A percentile compares a stretch with the other conserved stretches of the same genome.
These are phyloP conservation scores for Phytophthora pini DNA, from an alignment of 352 stramenopile genomes.

Conservation along the genomic window DNA sequence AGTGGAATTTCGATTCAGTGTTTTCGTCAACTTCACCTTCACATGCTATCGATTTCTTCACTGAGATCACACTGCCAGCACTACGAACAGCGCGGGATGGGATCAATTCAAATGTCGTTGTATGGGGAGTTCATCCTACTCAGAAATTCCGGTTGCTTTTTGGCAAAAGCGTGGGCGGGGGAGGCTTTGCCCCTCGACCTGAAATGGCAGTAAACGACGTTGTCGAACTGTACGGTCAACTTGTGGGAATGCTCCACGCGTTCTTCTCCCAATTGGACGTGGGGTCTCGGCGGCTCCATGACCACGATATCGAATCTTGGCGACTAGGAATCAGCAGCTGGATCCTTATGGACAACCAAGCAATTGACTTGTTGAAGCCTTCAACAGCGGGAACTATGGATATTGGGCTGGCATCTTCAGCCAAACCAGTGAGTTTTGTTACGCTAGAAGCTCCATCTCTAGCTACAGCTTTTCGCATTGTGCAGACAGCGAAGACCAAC, in stretches of 20 bases:
- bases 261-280: conserved; percentile 48
- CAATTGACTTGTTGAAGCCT: conserved; percentile 58
- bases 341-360: conserved; percentile 74
- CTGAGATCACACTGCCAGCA: conserved; percentile 58
- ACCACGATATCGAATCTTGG: conserved; percentile 30
- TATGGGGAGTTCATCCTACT: conserved; percentile 69
- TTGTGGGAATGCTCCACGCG: conserved; percentile 55
- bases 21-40: conserved; percentile 55
- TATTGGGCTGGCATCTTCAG: not conserved
- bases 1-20: conserved; percentile 71
- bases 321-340: conserved; percentile 71
- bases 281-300: conserved; percentile 5
- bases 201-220: conserved; percentile 42
- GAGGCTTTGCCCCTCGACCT: conserved; percentile 15
- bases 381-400: not conserved
- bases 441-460: conserved; percentile 60
- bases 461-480: conserved; percentile 49
- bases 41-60: conserved; percentile 59
- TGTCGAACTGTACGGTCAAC: conserved; percentile 64
- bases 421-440: conserved; percentile 49
- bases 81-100: conserved; percentile 50
- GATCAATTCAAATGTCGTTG: conserved; percentile 72
- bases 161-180: conserved; percentile 53
- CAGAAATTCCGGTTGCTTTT: conserved; percentile 79
- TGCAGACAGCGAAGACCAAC: conserved; percentile 78